Evolutionary conservation across 805 yeast genomes (phyloP).

Genomic region (Spencermartinsiella europaea): DNA sequence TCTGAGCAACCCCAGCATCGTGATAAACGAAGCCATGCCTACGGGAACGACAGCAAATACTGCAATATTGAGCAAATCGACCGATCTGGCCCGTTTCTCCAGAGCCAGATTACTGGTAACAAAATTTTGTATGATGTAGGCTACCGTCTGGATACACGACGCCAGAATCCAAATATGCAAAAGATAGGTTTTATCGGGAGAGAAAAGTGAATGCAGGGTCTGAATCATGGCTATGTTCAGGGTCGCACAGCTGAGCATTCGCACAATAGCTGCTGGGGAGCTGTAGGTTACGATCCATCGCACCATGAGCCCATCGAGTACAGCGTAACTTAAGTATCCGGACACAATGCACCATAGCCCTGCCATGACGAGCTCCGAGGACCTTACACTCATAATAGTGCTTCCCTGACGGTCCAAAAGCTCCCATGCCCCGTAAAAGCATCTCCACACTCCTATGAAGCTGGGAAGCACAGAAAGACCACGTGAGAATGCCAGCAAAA

Average conservation of each 20-base stretch:
- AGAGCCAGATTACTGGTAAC: constrained; percentile 58
- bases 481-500: constrained; percentile 69
- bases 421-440: constrained; percentile 33
- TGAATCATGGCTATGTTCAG: constrained; percentile 67
- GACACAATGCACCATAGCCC: constrained; percentile 93
- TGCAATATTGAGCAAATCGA: constrained; percentile 80
- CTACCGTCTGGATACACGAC: constrained; percentile 75
- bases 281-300: constrained; percentile 90
- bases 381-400: constrained; percentile 53
- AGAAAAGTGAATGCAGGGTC: constrained; percentile 58
- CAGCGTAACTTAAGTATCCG: constrained; percentile 75
- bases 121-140: constrained; percentile 81
- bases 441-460: constrained; percentile 42
- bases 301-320: constrained; percentile 82
- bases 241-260: constrained; percentile 79
- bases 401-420: constrained; percentile 19
- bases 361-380: constrained; percentile 74
- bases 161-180: constrained; percentile 89
- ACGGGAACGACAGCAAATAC: constrained; percentile 98
- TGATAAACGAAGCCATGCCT: constrained; percentile 87
- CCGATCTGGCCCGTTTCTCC: constrained; percentile 53
- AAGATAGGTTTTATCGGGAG: constrained; percentile 66
- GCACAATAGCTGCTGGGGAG: constrained; percentile 77
- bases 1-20: constrained; percentile 81
- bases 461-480: constrained; percentile 71